Evolutionary conservation across 345 rosid species (phyloP), one percentile per base, ranked within the genome.

Genomic region (Eucalyptus grandis): DNA sequence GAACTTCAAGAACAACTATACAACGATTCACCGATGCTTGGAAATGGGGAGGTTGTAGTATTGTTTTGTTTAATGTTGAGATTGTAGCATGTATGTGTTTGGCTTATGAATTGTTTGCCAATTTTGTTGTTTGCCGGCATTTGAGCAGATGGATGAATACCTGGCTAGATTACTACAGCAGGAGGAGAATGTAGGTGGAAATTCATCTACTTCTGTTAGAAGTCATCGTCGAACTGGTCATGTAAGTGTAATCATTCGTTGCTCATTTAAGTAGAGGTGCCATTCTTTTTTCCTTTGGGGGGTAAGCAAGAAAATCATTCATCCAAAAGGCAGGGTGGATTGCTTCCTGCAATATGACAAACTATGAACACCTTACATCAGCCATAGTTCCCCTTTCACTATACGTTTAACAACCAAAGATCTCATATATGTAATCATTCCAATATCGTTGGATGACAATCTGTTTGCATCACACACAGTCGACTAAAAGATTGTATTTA

Each of bases 1-100:
- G 98, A 94, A 92, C 95, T 98, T 90, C 99, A 98, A 94, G 98
- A 97, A 91, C 96, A 96, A 91, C 88, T 98, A 60, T 97, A 97
- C 91, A 93, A 93, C 83, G 99, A 97, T 91, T 72, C 89, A 2
- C 91, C 93, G 14, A 24, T 91, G 89, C 72, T 88, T 88, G 93
- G 91, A 46, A 88, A 86, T 81, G 93, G 87, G 34, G 95, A 94
- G 97, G 99, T 96, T 90, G 85, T 77, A 87, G 86, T 83, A 90
- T 80, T 90, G 83, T 88, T 91, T 72, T 54, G 19, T 87, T 65
- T 44, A 49, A 31, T 67, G 49, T 54, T 31, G 50, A 65, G 17
- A 26, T 44, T 54, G 34, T 82, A 24, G 54, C n/a, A 12, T 43
- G n/a, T 17, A 46, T 81, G 72, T 43, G 19, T 31, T 88, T 81